Base-by-base conservation (phyloP, 768 basidiomycete species). In the Pleurotus tuoliensis region DNA sequence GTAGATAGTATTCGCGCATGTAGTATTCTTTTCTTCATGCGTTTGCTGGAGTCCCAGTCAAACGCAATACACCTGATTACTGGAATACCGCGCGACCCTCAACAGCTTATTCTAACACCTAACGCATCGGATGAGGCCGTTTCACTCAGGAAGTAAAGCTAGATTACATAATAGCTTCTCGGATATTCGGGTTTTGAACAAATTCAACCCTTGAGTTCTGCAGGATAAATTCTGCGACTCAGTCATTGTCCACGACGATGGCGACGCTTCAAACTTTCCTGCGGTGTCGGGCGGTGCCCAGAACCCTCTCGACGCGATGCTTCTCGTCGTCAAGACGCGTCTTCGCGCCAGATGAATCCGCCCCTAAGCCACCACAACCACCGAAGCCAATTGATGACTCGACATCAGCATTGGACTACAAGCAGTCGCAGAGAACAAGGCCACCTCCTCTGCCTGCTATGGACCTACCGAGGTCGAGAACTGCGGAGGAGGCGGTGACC, bases 401-500 rank as follows among this genome's bases (percentile, higher is more conserved):
- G 37, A 98, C 96, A 0, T 94, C 92, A 16, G 96, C 96, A 9
- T 76, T 96, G 63, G 94, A 95, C 71, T 98, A 94, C 78, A 95
- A 95, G 73, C 78, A 76, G 34, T 69, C 80, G 6, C 90, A 92
- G 59, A 79, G 80, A 57, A 75, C 76, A 55, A 76, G 87, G 22
- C 92, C 93, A 5, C 93, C 94, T 2, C 91, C 92, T 15, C 79
- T 97, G 13, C 94, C 94, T 0, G 80, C 82, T 9, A 91, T 86
- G 69, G 92, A 95, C 65, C 70, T 90, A n/a, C 94, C 92, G 3
- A 82, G 91, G 51, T 77, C 83, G 11, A 83, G 93, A 47, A 88
- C 82, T 8, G 95, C 95, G 16, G 94, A 97, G 70, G 94, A 98
- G 72, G 94, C 96, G 27, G 96, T 98, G 34, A 95, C 94, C 30